Base-by-base conservation (phyloP, 345 rosid species). In the Boechera retrofracta region DNA sequence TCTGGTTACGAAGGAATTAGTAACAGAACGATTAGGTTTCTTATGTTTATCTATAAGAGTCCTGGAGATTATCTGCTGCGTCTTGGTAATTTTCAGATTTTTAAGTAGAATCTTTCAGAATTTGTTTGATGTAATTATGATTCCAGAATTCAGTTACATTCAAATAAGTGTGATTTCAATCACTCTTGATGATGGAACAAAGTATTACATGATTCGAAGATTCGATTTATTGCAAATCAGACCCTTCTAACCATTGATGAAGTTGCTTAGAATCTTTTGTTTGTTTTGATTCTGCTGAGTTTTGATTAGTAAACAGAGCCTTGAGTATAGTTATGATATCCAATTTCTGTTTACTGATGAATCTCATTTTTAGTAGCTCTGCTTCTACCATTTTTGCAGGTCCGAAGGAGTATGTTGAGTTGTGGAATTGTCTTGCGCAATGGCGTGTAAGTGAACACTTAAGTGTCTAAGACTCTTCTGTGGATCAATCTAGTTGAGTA, bases 371-470 rank as follows among this genome's bases (percentile, higher is more conserved):
- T 28, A 28, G 24, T 21, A 21, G 24, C 24, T 21, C 24, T 21
- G 24, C 24, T 21, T 21, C 24, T 21, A 21, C 38, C 5, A 21
- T 15, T 31, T 53, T 70, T 79, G 31, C 83, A 85, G 95, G 92
- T 63, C 87, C 86, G 3, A 66, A 29, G 5, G 97, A 85, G 78
- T 89, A 88, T 83, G 82, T 82, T 56, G 89, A 83, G 58, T 80
- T 89, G 32, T 87, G 93, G 93, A 85, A 73, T 72, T 83, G 90
- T 63, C 89, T 92, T 28, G 87, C 86, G 39, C 88, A 87, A 59
- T 88, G 89, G 91, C 84, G 88, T 51, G 97, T 88, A 67, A 87
- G 90, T 79, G 59, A 33, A 70, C 52, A 15, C 15, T 38, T 65
- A 8, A 5, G 7, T 12, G 52, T 53, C 4, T 44, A 32, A 53